Conservation (phyloP, 2,329 filamentous ascomycete genomes). For the Hymenoscyphus fraxineus region DNA sequence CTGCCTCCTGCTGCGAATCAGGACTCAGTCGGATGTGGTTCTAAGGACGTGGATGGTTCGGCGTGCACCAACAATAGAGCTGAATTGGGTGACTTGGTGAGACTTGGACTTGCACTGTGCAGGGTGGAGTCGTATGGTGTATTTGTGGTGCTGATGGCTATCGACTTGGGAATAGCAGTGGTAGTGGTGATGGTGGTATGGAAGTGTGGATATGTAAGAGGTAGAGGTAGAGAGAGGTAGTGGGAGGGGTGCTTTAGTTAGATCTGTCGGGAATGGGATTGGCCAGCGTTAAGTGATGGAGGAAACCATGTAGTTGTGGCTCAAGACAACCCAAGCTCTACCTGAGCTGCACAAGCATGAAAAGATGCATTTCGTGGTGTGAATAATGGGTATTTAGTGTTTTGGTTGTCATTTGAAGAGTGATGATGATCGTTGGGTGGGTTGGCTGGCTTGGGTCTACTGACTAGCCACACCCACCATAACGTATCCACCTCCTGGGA, state of each 20-base stretch:
- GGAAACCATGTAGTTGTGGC: too few relatives aligned
- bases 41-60: constrained; percentile 7
- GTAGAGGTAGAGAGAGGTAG: neutral
- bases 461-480: neutral
- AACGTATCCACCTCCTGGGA: too few relatives aligned
- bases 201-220: constrained; percentile 1
- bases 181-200: neutral
- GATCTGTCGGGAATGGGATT: too few relatives aligned
- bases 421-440: constrained; percentile 11
- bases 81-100: neutral
- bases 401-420: constrained; percentile 16
- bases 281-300: neutral
- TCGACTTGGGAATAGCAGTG: neutral
- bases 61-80: constrained; percentile 22
- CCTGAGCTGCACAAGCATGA: constrained; percentile 23
- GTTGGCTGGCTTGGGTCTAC: neutral
- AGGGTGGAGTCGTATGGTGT: neutral
- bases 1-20: constrained; percentile 9
- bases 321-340: constrained; percentile 20
- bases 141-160: neutral
- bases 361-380: constrained; percentile 21
- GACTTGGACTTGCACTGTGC: neutral
- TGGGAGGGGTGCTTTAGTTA: too few relatives aligned
- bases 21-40: constrained; percentile 14
- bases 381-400: constrained; percentile 15